Percentiles rank a stretch among this genome's conserved stretches.
These are phyloP conservation scores for Nigrograna mackinnonii DNA, from an alignment of 2,329 filamentous ascomycete genomes.

Conservation along the genomic window DNA sequence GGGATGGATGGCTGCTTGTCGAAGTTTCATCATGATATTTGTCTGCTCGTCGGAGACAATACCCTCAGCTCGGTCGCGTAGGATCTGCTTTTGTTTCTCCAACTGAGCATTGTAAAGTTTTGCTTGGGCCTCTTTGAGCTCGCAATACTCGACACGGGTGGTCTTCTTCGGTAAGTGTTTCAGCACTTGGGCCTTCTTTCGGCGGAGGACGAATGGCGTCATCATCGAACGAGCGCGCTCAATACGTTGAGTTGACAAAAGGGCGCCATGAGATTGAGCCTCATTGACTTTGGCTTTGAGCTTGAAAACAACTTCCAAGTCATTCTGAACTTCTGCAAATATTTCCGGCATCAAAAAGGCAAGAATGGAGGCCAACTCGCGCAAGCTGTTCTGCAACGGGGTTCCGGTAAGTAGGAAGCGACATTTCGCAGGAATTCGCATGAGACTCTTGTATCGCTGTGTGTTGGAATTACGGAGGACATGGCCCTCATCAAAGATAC, in stretches of 20 bases:
- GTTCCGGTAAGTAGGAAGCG: constrained; percentile 87
- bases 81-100: constrained; percentile 61
- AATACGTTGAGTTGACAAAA: constrained; percentile 86
- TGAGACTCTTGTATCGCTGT: constrained; percentile 77
- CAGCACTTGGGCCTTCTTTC: constrained; percentile 91
- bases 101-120: constrained; percentile 74
- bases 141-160: constrained; percentile 77
- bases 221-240: constrained; percentile 87
- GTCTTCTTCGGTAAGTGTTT: constrained; percentile 80
- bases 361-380: constrained; percentile 86
- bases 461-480: constrained; percentile 88
- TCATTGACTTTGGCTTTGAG: constrained; percentile 86
- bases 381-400: constrained; percentile 90
- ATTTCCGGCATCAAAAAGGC: constrained; percentile 91
- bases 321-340: constrained; percentile 74
- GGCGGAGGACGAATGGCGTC: constrained; percentile 89
- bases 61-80: constrained; percentile 61
- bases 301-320: constrained; percentile 86
- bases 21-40: constrained; percentile 78
- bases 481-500: constrained; percentile 93
- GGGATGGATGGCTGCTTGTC: constrained; percentile 90
- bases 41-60: constrained; percentile 58
- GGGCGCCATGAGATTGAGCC: constrained; percentile 69
- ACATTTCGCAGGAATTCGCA: constrained; percentile 78
- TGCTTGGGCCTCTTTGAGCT: constrained; percentile 73